Conservation (phyloP, 257 asterid genomes). For the Euphrasia confusa region DNA sequence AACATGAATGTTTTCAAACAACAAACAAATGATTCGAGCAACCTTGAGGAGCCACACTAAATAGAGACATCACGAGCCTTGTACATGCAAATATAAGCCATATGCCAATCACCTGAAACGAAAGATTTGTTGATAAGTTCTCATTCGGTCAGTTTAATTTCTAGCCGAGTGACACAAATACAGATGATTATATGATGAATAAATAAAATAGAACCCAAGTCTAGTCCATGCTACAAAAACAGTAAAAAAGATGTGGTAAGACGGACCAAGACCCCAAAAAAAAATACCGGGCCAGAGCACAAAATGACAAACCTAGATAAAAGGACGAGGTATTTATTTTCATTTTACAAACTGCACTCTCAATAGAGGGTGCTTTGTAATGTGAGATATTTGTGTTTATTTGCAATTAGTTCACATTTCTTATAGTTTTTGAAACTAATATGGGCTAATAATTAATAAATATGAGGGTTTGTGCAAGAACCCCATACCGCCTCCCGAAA, state of each 20-base stretch:
- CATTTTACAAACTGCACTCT: background rate
- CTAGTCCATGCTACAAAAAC: too few species aligned
- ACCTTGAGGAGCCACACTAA: slow-evolving; percentile 28
- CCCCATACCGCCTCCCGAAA: slow-evolving; percentile 90
- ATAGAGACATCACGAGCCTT: slow-evolving; percentile 68
- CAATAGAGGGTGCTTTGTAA: background rate
- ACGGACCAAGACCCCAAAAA: background rate
- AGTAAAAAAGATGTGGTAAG: too few species aligned
- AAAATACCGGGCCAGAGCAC: background rate
- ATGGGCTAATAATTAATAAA: background rate
- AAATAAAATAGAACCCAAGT: background rate
- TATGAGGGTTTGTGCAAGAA: slow-evolving; percentile 3
- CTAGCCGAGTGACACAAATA: background rate
- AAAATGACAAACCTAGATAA: background rate
- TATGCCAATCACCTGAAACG: slow-evolving; percentile 92
- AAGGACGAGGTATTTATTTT: background rate
- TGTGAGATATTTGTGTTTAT: background rate
- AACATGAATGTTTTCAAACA: slow-evolving; percentile 1
- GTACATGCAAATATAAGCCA: slow-evolving; percentile 93
- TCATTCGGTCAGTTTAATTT: background rate
- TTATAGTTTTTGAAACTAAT: background rate
- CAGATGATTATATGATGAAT: background rate
- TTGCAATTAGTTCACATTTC: background rate
- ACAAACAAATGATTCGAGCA: slow-evolving; percentile 22
- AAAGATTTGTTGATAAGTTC: slow-evolving; percentile 13